phyloP scores from a whole-genome alignment of 164 flowering plant genomes.

The Houttuynia cordata region DNA sequence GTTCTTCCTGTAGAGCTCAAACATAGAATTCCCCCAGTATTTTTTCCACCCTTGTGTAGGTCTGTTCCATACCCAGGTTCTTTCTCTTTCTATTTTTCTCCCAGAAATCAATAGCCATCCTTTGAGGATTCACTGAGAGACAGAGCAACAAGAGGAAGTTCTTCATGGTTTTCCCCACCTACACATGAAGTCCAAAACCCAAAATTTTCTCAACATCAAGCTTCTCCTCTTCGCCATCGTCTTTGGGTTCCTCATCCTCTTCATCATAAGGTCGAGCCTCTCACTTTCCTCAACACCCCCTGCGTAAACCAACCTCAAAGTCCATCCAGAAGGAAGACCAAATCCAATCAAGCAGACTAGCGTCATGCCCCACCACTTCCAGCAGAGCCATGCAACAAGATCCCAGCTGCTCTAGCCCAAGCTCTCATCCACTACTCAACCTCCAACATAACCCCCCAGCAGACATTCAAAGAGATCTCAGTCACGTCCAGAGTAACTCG shows the following conservation, averaged over 20 bases:
- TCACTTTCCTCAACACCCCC: conserved; percentile 21
- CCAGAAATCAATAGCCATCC: not conserved
- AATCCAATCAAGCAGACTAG: conserved; percentile 1
- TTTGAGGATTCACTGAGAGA: not conserved
- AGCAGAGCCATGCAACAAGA: conserved; percentile 32
- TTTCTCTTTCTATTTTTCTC: not conserved
- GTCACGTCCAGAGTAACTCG: conserved; percentile 34
- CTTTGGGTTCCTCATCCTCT: conserved; percentile 33
- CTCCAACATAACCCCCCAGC: conserved; percentile 63
- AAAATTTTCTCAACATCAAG: conserved; percentile 24
- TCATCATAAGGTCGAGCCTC: conserved; percentile 32
- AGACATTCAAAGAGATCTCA: conserved; percentile 50
- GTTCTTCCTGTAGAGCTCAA: not conserved
- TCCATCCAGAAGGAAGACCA: not conserved
- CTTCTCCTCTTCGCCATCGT: conserved; percentile 26
- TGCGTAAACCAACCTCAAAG: conserved; percentile 6
- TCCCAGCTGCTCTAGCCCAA: conserved; percentile 37
- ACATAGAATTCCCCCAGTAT: not conserved
- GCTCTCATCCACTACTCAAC: conserved; percentile 55
- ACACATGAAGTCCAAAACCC: conserved; percentile 37
- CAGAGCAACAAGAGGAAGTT: not conserved
- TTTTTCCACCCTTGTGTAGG: too few species aligned
- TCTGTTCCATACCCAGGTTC: not conserved
- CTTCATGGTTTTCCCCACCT: conserved; percentile 3
- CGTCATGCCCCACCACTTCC: conserved; percentile 12